phyloP scores from a whole-genome alignment of 768 basidiomycete species.

The Lactifluus volemus region DNA sequence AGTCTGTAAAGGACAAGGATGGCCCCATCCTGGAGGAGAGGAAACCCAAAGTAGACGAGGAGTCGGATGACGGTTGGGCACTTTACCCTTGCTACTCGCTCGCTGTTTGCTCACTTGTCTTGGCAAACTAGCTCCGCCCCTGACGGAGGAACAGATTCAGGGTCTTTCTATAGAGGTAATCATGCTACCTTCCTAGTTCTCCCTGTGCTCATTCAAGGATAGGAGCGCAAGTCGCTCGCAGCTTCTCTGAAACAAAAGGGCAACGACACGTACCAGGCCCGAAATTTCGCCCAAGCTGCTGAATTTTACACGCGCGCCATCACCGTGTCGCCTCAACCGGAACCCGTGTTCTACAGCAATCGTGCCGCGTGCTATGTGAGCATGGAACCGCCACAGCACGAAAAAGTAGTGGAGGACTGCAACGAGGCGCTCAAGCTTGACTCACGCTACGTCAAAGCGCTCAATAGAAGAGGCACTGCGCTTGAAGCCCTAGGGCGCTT shows the following conservation, averaged over 20 bases:
- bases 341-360: constrained; percentile 94
- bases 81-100: not conserved
- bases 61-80: constrained; percentile 22
- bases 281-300: constrained; percentile 50
- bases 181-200: not conserved
- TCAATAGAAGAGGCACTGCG: constrained; percentile 84
- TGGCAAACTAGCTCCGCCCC: constrained; percentile 32
- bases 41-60: constrained; percentile 34
- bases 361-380: constrained; percentile 97
- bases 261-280: constrained; percentile 58
- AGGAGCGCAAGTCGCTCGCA: constrained; percentile 62
- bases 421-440: constrained; percentile 82
- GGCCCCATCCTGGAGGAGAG: constrained; percentile 79
- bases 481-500: constrained; percentile 66
- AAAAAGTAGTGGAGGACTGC: constrained; percentile 81
- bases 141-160: constrained; percentile 48
- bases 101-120: constrained; percentile 9
- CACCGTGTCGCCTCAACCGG: constrained; percentile 62
- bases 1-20: constrained; percentile 46
- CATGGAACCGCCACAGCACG: constrained; percentile 75
- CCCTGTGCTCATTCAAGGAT: not conserved
- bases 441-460: constrained; percentile 75
- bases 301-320: constrained; percentile 71
- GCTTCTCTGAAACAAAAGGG: constrained; percentile 61
- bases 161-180: constrained; percentile 51